A percentile compares a stretch with the other conserved stretches of the same genome.
Conservation (phyloP, 768 basidiomycete species). For the Phaeotremella fagi region DNA sequence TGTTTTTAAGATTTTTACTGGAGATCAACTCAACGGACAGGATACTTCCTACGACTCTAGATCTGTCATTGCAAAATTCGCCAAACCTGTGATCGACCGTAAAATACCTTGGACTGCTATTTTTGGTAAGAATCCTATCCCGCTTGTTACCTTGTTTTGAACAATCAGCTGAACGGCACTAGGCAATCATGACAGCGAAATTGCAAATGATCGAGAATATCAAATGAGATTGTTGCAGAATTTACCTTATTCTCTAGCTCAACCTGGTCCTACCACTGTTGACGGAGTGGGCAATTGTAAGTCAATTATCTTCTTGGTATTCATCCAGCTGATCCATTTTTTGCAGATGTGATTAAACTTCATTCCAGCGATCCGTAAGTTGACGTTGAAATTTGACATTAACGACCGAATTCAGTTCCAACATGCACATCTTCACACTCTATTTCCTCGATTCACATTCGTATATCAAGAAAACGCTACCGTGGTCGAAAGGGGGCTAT, state of each 20-base stretch:
- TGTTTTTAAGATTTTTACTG: slow-evolving; percentile 60
- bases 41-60: slow-evolving; percentile 81
- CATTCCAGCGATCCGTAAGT: slow-evolving; percentile 77
- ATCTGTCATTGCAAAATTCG: slow-evolving; percentile 84
- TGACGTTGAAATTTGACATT: neutral
- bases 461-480: slow-evolving; percentile 52
- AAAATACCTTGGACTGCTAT: slow-evolving; percentile 84
- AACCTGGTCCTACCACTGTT: slow-evolving; percentile 73
- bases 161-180: neutral
- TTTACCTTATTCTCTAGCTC: slow-evolving; percentile 78
- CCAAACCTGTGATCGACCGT: slow-evolving; percentile 66
- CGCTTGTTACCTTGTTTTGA: neutral
- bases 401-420: slow-evolving; percentile 56
- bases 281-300: slow-evolving; percentile 82
- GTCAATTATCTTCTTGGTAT: neutral
- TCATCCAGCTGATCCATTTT: slow-evolving; percentile 1
- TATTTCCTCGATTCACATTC: slow-evolving; percentile 88
- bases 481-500: slow-evolving; percentile 65
- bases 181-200: slow-evolving; percentile 72
- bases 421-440: slow-evolving; percentile 78
- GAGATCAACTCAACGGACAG: slow-evolving; percentile 85
- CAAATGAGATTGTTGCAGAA: slow-evolving; percentile 65
- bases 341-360: slow-evolving; percentile 71
- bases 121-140: slow-evolving; percentile 54
- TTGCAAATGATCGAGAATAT: slow-evolving; percentile 53